Conservation (phyloP, 352 stramenopile genomes). For the Hyaloperonospora brassicae region DNA sequence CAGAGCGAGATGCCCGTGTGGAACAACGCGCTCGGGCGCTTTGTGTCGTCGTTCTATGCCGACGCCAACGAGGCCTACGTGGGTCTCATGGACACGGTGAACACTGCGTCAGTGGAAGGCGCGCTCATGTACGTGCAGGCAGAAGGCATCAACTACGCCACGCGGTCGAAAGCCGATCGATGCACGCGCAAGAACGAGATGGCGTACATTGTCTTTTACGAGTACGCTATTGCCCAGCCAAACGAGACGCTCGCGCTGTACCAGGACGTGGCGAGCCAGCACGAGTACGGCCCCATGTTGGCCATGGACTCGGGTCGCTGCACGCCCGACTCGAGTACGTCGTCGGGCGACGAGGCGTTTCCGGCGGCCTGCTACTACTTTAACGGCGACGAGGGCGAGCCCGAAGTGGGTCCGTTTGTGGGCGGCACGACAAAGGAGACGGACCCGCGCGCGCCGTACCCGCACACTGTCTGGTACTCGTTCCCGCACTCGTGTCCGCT, state of each 20-base stretch:
- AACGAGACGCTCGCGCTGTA: slow-evolving; percentile 72
- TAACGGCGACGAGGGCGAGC: slow-evolving; percentile 54
- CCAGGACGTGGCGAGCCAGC: slow-evolving; percentile 29
- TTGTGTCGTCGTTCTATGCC: slow-evolving; percentile 54
- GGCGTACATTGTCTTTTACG: slow-evolving; percentile 78
- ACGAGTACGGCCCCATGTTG: slow-evolving; percentile 63
- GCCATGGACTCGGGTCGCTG: slow-evolving; percentile 62
- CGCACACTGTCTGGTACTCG: slow-evolving; percentile 72
- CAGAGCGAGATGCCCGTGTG: slow-evolving; percentile 58
- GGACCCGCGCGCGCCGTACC: slow-evolving; percentile 55
- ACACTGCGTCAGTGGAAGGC: slow-evolving; percentile 24
- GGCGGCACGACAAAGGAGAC: slow-evolving; percentile 39
- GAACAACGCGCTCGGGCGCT: slow-evolving; percentile 42
- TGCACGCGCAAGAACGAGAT: slow-evolving; percentile 81
- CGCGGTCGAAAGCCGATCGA: slow-evolving; percentile 38
- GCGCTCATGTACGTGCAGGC: slow-evolving; percentile 84
- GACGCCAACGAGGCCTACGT: slow-evolving; percentile 46
- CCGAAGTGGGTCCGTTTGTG: slow-evolving; percentile 61
- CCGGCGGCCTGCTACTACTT: slow-evolving; percentile 63
- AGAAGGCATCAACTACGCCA: slow-evolving; percentile 77
- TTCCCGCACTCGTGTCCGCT: slow-evolving; percentile 68
- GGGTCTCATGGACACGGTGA: slow-evolving; percentile 72
- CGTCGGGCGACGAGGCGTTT: slow-evolving; percentile 28
- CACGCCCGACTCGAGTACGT: slow-evolving; percentile 32
- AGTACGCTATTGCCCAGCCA: slow-evolving; percentile 63